These are phyloP conservation scores for Conoideocrella luteorostrata DNA, from an alignment of 2,329 filamentous ascomycete genomes.

Conservation along the genomic window DNA sequence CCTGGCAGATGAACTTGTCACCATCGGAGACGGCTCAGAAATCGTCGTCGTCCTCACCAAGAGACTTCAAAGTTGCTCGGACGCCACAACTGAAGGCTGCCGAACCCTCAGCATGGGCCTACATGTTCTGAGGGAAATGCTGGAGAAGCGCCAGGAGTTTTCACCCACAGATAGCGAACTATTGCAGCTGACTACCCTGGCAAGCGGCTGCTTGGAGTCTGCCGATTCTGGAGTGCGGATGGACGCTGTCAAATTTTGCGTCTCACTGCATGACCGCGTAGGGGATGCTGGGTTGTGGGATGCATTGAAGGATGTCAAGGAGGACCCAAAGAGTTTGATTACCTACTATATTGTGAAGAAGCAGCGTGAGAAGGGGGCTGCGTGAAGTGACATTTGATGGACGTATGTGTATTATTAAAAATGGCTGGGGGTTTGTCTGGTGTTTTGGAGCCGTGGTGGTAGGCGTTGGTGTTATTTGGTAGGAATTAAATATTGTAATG, in stretches of 20 bases:
- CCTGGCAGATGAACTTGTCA: constrained; percentile 64
- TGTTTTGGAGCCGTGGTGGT: not conserved
- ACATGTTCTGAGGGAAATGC: constrained; percentile 53
- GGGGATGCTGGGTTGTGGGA: constrained; percentile 62
- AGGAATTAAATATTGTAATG: too few species aligned
- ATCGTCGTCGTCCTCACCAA: constrained; percentile 49
- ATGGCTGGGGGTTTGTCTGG: not conserved
- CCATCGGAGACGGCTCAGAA: constrained; percentile 56
- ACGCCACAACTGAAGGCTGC: constrained; percentile 37
- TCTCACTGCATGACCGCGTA: constrained; percentile 59
- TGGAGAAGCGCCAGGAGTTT: constrained; percentile 44
- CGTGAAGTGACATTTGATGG: too few species aligned
- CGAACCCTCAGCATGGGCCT: constrained; percentile 56
- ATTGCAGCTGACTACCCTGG: constrained; percentile 41
- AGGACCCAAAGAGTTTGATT: constrained; percentile 69
- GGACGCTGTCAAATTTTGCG: constrained; percentile 74
- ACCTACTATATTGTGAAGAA: constrained; percentile 75
- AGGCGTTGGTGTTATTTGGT: not conserved
- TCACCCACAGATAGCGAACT: constrained; percentile 46
- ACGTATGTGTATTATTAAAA: too few species aligned
- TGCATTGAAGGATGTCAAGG: constrained; percentile 55
- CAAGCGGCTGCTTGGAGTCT: constrained; percentile 53
- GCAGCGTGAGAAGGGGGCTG: constrained; percentile 44
- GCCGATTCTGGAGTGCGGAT: constrained; percentile 59
- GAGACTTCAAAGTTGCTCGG: constrained; percentile 37